A percentile compares a stretch with the other conserved stretches of the same genome.
These are phyloP conservation scores for Trichoderma endophyticum DNA, from an alignment of 2,329 filamentous ascomycete species.

Conservation along the genomic window DNA sequence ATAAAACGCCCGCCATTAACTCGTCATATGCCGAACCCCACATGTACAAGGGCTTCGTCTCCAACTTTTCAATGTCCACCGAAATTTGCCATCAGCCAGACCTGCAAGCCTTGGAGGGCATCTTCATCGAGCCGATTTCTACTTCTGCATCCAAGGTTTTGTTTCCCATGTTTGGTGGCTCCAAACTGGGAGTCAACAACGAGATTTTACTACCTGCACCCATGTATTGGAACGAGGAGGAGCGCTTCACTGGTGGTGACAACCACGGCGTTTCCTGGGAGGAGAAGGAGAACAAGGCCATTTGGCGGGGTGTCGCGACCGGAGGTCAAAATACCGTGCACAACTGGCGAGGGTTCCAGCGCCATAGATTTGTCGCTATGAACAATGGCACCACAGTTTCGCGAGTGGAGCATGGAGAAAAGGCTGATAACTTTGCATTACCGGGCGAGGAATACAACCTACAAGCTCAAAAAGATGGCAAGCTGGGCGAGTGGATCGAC, in stretches of 20 bases:
- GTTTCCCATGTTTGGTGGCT: slow-evolving; percentile 65
- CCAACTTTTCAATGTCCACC: slow-evolving; percentile 58
- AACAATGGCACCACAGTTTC: slow-evolving; percentile 61
- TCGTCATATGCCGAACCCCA: slow-evolving; percentile 47
- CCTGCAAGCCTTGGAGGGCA: slow-evolving; percentile 60
- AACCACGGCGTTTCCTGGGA: slow-evolving; percentile 54
- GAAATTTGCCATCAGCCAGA: slow-evolving; percentile 66
- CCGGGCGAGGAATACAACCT: slow-evolving; percentile 48
- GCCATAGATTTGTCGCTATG: slow-evolving; percentile 72
- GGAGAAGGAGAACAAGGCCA: slow-evolving; percentile 50
- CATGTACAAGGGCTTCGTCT: slow-evolving; percentile 55
- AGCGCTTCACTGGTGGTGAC: slow-evolving; percentile 57
- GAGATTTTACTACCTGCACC: slow-evolving; percentile 67
- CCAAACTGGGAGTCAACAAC: slow-evolving; percentile 66
- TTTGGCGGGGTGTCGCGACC: slow-evolving; percentile 68
- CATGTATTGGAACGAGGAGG: slow-evolving; percentile 65
- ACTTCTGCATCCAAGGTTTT: slow-evolving; percentile 55
- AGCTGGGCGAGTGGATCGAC: slow-evolving; percentile 49
- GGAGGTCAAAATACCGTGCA: slow-evolving; percentile 56
- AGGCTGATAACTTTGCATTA: slow-evolving; percentile 52
- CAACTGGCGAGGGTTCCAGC: slow-evolving; percentile 71
- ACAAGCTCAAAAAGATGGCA: slow-evolving; percentile 41
- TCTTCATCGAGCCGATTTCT: slow-evolving; percentile 60
- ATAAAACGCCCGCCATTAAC: slow-evolving; percentile 43
- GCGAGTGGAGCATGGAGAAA: slow-evolving; percentile 44